These are phyloP conservation scores for Mallotus repandus DNA, from an alignment of 441 rosid genomes.

Conservation along the genomic window DNA sequence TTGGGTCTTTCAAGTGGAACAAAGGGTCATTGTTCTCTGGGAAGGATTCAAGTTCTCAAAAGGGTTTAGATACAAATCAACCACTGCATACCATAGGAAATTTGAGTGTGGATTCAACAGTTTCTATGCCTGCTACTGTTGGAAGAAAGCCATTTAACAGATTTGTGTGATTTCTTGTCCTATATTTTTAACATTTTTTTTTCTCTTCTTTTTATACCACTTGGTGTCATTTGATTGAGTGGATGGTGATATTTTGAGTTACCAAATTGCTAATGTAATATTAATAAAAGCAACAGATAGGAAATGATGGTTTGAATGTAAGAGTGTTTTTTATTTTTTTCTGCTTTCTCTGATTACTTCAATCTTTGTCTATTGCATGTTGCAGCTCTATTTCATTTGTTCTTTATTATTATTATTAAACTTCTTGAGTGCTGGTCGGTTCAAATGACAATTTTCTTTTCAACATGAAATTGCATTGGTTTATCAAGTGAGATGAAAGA, in stretches of 20 bases:
- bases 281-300: constrained; percentile 30
- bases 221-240: constrained; percentile 44
- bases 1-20: constrained; percentile 73
- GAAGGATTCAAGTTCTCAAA: constrained; percentile 56
- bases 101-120: constrained; percentile 75
- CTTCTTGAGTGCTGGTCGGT: too few species aligned
- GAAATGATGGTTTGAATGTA: constrained; percentile 35
- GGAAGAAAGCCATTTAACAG: constrained; percentile 93
- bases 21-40: constrained; percentile 61
- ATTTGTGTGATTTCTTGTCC: constrained; percentile 67
- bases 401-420: too few species aligned
- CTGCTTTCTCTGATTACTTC: background rate
- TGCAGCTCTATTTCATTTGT: too few species aligned
- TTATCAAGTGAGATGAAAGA: too few species aligned
- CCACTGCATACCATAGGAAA: constrained; percentile 68
- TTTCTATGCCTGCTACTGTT: constrained; percentile 68
- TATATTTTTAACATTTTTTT: constrained; percentile 26
- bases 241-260: constrained; percentile 40
- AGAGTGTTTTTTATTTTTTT: constrained; percentile 2
- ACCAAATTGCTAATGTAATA: constrained; percentile 38
- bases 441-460: too few species aligned
- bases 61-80: constrained; percentile 50
- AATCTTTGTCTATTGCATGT: background rate
- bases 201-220: constrained; percentile 6
- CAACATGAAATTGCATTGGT: too few species aligned